Evolutionary conservation across 176 grass and related monocot species (phyloP).

Genomic region (Musa itinerans): DNA sequence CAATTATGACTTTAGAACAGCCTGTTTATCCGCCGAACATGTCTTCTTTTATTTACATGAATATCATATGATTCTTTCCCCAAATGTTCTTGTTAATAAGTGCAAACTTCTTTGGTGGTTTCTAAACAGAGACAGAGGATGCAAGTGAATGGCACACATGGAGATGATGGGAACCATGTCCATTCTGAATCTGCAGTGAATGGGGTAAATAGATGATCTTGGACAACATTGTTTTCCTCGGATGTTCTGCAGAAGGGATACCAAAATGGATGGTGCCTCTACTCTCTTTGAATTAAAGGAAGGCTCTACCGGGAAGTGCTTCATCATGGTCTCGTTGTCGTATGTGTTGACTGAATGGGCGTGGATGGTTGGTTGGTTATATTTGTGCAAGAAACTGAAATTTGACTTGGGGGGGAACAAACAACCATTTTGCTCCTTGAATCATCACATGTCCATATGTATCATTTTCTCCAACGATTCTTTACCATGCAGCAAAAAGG

Average conservation of each 20-base stretch:
- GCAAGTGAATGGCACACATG: constrained; percentile 15
- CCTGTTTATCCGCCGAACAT: too few relatives aligned
- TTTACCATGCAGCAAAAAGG: neutral
- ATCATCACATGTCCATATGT: neutral
- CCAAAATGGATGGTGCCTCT: neutral
- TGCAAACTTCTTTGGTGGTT: neutral
- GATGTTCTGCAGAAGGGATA: neutral
- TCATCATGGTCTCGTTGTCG: neutral
- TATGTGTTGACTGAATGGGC: too few relatives aligned
- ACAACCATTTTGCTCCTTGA: neutral
- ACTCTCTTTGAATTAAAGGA: neutral
- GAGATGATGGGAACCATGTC: constrained; percentile 11
- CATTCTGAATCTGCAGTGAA: neutral
- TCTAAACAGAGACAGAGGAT: constrained; percentile 16
- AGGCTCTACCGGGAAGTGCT: neutral
- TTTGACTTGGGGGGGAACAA: neutral
- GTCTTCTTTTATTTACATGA: neutral
- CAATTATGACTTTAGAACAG: too few relatives aligned
- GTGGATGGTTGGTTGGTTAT: too few relatives aligned
- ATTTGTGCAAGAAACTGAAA: neutral
- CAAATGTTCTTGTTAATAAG: too few relatives aligned
- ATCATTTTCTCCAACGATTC: neutral
- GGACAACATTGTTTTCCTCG: neutral
- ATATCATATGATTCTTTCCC: neutral
- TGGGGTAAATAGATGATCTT: neutral